phyloP scores from a whole-genome alignment of 1,139 yeast genomes.

The Sugiyamaella pinicola region DNA sequence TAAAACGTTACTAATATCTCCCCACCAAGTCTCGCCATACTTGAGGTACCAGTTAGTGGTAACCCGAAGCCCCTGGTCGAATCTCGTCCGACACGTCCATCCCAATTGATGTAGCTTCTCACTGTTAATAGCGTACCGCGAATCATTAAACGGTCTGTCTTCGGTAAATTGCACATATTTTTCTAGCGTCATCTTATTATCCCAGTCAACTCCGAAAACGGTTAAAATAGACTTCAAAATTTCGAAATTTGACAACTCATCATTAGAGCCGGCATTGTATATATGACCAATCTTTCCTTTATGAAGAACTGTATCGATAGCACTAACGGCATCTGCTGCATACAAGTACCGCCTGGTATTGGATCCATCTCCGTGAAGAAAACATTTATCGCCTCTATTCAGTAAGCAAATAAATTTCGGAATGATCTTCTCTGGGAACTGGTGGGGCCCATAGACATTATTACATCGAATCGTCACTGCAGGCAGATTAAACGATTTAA shows the following conservation, averaged over 20 bases:
- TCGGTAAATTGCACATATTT: constrained; percentile 42
- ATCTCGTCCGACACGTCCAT: constrained; percentile 49
- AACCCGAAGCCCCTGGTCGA: constrained; percentile 45
- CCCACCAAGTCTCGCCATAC: constrained; percentile 42
- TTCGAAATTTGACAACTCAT: constrained; percentile 49
- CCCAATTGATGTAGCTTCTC: constrained; percentile 48
- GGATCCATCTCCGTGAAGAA: constrained; percentile 54
- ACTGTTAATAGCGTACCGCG: constrained; percentile 50
- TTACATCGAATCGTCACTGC: constrained; percentile 53
- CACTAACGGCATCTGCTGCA: constrained; percentile 52
- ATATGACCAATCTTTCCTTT: constrained; percentile 44
- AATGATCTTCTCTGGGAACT: constrained; percentile 60
- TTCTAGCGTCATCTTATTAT: constrained; percentile 24
- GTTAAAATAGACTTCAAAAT: constrained; percentile 38
- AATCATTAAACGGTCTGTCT: constrained; percentile 58
- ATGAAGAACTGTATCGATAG: constrained; percentile 46
- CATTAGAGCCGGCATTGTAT: constrained; percentile 54
- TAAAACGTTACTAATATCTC: constrained; percentile 31
- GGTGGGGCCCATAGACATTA: constrained; percentile 60
- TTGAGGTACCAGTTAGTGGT: constrained; percentile 44
- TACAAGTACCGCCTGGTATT: constrained; percentile 53
- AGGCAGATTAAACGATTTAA: constrained; percentile 50
- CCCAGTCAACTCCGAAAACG: constrained; percentile 34
- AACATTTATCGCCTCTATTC: constrained; percentile 37
- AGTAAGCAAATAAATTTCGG: constrained; percentile 47